Percentiles rank a stretch among this genome's conserved stretches.
Evolutionary conservation across 306 rosid genomes (phyloP).

Genomic region (Glycyrrhiza uralensis): DNA sequence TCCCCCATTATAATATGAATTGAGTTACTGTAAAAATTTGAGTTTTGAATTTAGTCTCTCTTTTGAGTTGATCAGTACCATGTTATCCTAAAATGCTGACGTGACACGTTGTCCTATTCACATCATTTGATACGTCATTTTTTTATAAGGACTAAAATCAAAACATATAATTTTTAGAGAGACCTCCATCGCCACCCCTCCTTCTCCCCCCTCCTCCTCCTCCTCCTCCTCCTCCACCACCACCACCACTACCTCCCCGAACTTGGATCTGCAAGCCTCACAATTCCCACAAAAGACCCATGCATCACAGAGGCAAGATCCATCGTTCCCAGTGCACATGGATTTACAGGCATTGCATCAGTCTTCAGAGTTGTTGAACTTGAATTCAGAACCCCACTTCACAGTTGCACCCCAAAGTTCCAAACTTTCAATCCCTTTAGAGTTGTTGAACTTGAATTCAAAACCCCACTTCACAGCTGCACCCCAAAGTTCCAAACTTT

Average conservation of each 20-base stretch:
- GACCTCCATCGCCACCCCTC: too few relatives aligned
- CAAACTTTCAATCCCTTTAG: constrained; percentile 54
- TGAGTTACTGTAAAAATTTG: too few relatives aligned
- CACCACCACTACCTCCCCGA: constrained; percentile 89
- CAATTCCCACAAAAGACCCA: constrained; percentile 83
- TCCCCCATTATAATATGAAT: too few relatives aligned
- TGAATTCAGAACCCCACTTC: constrained; percentile 86
- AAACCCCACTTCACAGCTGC: constrained; percentile 87
- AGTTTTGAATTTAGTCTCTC: too few relatives aligned
- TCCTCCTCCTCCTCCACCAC: too few relatives aligned
- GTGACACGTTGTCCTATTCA: too few relatives aligned
- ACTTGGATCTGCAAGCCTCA: constrained; percentile 63
- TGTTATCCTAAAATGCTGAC: too few relatives aligned
- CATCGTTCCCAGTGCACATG: constrained; percentile 75
- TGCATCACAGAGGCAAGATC: constrained; percentile 79
- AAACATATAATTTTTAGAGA: too few relatives aligned
- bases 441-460: constrained; percentile 62
- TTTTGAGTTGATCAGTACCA: too few relatives aligned
- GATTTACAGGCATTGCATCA: constrained; percentile 80
- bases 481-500: constrained; percentile 82
- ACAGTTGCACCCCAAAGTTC: constrained; percentile 90
- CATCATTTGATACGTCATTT: too few relatives aligned
- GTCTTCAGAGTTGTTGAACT: constrained; percentile 52
- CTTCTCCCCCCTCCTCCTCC: too few relatives aligned
- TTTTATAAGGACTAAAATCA: too few relatives aligned